Conservation (phyloP, 371 early-diverging fungal species). For the Blakeslea trispora region DNA sequence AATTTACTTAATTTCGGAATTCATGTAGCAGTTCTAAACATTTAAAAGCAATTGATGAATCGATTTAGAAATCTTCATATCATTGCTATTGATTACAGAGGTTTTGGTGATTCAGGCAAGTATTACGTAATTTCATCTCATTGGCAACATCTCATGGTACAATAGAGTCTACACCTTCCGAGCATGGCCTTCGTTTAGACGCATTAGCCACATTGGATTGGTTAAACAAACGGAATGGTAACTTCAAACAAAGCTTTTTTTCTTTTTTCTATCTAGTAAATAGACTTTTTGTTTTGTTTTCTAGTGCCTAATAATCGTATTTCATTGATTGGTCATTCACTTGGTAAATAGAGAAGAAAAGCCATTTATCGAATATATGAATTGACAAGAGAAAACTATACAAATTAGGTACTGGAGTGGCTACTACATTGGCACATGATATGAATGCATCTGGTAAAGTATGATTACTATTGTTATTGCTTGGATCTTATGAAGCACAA, state of each 20-base stretch:
- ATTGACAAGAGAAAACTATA: no score
- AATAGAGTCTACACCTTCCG: conserved; percentile 45
- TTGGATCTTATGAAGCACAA: not conserved
- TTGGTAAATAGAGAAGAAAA: no score
- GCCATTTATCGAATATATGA: no score
- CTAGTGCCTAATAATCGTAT: conserved; percentile 37
- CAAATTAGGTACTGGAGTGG: conserved; percentile 52
- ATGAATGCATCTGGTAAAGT: conserved; percentile 35
- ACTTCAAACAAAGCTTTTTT: no score
- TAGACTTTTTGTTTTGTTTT: no score
- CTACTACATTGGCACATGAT: conserved; percentile 42
- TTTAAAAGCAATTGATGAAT: conserved; percentile 12
- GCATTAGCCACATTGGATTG: conserved; percentile 41
- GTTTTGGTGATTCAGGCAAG: conserved; percentile 50
- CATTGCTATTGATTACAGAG: conserved; percentile 49
- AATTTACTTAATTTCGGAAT: not conserved
- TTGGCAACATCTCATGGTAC: no score
- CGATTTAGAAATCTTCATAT: conserved; percentile 37
- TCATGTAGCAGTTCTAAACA: no score
- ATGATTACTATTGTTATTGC: not conserved
- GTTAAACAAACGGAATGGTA: conserved; percentile 39
- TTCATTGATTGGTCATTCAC: conserved; percentile 46
- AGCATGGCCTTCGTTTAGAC: conserved; percentile 38
- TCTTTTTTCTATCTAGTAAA: no score
- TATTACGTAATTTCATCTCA: no score